Evolutionary conservation across 192 early-diverging fungal genomes (phyloP), one percentile per base, ranked within the genome.

Genomic region (Mycoemilia scoparia): DNA sequence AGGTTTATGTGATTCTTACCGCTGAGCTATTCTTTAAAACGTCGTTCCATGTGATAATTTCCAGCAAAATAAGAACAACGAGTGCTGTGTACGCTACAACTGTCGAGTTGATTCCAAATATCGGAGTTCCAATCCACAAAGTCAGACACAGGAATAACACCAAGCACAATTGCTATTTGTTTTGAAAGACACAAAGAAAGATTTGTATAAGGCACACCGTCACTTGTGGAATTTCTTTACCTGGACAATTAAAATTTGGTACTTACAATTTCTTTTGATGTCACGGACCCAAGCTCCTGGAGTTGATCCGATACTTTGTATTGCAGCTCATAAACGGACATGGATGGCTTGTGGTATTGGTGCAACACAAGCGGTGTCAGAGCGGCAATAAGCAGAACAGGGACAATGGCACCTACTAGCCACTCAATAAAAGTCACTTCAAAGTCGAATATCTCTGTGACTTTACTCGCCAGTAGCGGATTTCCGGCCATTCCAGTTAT

Each of bases 401-500:
- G 76, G 15, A 73, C 59, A 9, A 67, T 48, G 29, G 66, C 62
- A 0, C 64, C 73, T 4, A 52, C 26, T 8, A 68, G 20, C 81
- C 81, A 84, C 12, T 60, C 60, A 8, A 67, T 29, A 53, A 77
- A 81, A 3, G 57, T 61, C 55, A 81, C 76, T 13, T 74, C 55
- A 16, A 84, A 63, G 5, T 61, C 60, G 27, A 79, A 73, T 9
- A 81, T 49, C 17, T 54, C 48, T 16, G 56, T 49, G 0, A 76
- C 73, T 37, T 68, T 68, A 29, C 41, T 62, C 5, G 69, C 55
- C 0, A 84, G 55, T n/a, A 84, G 53, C 14, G 77, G 77, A 54
- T 84, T 84, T 5, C 69, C 64, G 0, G 75, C 76, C 60, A 77
- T 80, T 4, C 75, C 77, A 8, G 78, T 81, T 23, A 81, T 43